These are phyloP conservation scores for Raphanus raphanistrum DNA, from an alignment of 345 rosid genomes.

Conservation along the genomic window DNA sequence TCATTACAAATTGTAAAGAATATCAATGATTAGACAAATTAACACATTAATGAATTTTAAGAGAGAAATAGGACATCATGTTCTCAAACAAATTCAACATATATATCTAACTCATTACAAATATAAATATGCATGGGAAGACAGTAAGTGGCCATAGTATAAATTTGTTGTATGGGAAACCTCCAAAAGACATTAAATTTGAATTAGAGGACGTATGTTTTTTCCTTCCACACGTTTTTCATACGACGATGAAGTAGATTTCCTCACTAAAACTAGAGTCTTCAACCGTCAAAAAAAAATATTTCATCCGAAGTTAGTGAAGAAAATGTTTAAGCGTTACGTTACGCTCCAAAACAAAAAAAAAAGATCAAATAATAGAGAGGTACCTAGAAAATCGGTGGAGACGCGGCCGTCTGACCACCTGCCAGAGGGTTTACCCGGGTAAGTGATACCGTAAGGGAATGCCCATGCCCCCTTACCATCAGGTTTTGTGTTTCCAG, in stretches of 20 bases:
- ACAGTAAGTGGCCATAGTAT: not conserved
- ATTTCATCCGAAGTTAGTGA: not conserved
- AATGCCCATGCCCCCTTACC: conserved; percentile 40
- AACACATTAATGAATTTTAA: not conserved
- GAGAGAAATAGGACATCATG: not conserved
- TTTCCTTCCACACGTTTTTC: not conserved
- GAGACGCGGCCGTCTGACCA: conserved; percentile 55
- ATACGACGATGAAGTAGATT: not conserved
- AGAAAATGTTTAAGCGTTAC: not conserved
- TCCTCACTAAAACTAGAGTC: not conserved
- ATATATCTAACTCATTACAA: not conserved
- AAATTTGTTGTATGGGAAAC: not conserved
- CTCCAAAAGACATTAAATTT: not conserved
- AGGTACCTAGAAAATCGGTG: conserved; percentile 52
- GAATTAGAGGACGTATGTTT: not conserved
- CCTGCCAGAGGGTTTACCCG: conserved; percentile 56
- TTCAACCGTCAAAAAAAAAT: not conserved
- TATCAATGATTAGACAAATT: no score
- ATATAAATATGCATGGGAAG: not conserved
- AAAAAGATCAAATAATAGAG: not conserved
- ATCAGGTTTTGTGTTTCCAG: conserved; percentile 44
- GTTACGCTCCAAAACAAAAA: not conserved
- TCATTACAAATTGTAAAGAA: no score
- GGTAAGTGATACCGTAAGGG: conserved; percentile 58
- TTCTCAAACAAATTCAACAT: not conserved